phyloP scores from a whole-genome alignment of 2,329 filamentous ascomycete genomes.

The Fusarium xyrophilum region DNA sequence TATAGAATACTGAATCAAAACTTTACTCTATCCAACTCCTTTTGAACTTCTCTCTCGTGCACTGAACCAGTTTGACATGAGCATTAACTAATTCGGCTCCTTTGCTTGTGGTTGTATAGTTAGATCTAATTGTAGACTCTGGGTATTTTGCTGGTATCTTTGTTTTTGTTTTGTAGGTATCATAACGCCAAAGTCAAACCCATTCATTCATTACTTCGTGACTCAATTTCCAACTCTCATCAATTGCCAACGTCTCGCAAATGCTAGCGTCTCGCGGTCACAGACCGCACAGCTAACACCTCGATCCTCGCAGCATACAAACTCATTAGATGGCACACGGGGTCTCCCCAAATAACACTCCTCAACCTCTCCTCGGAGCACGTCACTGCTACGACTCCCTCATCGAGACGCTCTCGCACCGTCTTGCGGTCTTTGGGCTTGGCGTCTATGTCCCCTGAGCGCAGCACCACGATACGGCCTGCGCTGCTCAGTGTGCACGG shows the following conservation, averaged over 20 bases:
- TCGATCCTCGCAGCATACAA: slow-evolving; percentile 78
- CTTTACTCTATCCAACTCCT: neutral
- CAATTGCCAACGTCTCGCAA: too few relatives aligned
- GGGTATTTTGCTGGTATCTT: slow-evolving; percentile 23
- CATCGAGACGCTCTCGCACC: slow-evolving; percentile 57
- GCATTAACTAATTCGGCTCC: too few relatives aligned
- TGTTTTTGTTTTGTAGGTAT: slow-evolving; percentile 18
- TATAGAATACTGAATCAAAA: slow-evolving; percentile 13
- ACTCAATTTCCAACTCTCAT: neutral
- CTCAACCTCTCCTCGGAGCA: slow-evolving; percentile 72
- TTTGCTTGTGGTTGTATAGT: neutral
- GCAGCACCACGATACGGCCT: slow-evolving; percentile 71
- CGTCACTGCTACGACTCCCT: slow-evolving; percentile 72
- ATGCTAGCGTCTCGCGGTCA: slow-evolving; percentile 36
- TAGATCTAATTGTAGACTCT: neutral
- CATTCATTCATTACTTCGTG: slow-evolving; percentile 12
- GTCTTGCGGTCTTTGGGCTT: slow-evolving; percentile 54
- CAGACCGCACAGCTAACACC: slow-evolving; percentile 68
- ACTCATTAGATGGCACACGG: slow-evolving; percentile 79
- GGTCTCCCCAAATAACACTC: slow-evolving; percentile 80
- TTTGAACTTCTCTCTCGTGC: neutral
- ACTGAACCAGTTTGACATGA: too few relatives aligned
- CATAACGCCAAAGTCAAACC: slow-evolving; percentile 18
- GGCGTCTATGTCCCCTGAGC: slow-evolving; percentile 54
- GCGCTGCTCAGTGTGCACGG: slow-evolving; percentile 72